These are phyloP conservation scores for Leucogyrophana mollusca DNA, from an alignment of 768 basidiomycete genomes.

Conservation along the genomic window DNA sequence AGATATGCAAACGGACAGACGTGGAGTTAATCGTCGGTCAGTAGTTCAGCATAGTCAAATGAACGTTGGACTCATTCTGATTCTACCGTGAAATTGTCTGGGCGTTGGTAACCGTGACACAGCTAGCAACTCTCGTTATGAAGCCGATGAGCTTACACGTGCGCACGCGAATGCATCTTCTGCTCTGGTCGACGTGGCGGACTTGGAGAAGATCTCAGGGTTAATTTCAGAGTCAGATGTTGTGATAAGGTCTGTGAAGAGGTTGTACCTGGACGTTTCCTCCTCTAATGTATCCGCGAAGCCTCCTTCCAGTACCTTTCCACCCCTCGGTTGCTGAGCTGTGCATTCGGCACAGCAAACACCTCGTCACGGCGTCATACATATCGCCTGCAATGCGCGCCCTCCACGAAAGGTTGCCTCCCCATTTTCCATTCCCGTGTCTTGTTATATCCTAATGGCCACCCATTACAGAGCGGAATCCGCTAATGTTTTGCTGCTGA, in stretches of 20 bases:
- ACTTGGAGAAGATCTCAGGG: conserved; percentile 40
- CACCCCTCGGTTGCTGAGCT: conserved; percentile 70
- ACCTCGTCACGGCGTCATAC: conserved; percentile 92
- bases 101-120: conserved; percentile 5
- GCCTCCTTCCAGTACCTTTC: conserved; percentile 76
- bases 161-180: conserved; percentile 52
- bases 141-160: conserved; percentile 47
- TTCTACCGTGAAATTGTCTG: conserved; percentile 9
- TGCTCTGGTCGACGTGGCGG: conserved; percentile 57
- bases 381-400: conserved; percentile 74
- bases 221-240: conserved; percentile 71
- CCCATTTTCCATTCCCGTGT: not conserved
- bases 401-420: conserved; percentile 60
- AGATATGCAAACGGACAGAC: conserved; percentile 61
- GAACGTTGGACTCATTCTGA: conserved; percentile 14
- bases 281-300: not conserved
- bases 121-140: conserved; percentile 74
- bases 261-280: not conserved
- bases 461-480: conserved; percentile 47
- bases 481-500: conserved; percentile 71
- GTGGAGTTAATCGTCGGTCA: conserved; percentile 76
- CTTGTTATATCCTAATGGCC: conserved; percentile 2
- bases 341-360: conserved; percentile 67
- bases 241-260: conserved; percentile 70
- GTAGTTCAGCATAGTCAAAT: conserved; percentile 25